These are phyloP conservation scores for Exophiala xenobiotica DNA, from an alignment of 2,329 filamentous ascomycete genomes.

Conservation along the genomic window DNA sequence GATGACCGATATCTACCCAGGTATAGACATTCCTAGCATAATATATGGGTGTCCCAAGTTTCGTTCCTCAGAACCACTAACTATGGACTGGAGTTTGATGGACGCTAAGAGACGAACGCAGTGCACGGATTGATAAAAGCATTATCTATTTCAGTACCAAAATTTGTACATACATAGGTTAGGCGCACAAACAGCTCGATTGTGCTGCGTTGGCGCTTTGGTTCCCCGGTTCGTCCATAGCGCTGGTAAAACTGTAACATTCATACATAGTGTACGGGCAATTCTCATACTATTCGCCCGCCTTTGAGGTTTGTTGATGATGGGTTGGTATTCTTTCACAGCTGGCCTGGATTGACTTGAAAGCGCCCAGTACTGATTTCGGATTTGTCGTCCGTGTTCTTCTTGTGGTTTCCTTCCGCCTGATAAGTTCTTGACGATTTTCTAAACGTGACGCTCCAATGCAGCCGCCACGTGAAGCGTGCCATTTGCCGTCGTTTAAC, in stretches of 20 bases:
- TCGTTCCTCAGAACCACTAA: too few relatives aligned
- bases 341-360: not conserved
- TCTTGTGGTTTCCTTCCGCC: too few relatives aligned
- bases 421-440: too few relatives aligned
- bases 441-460: conserved; percentile 24
- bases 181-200: not conserved
- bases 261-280: not conserved
- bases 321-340: not conserved
- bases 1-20: too few relatives aligned
- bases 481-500: too few relatives aligned
- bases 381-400: too few relatives aligned
- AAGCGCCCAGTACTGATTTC: not conserved
- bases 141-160: conserved; percentile 4
- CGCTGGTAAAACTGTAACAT: conserved; percentile 3
- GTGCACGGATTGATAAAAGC: too few relatives aligned
- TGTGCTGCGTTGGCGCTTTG: not conserved
- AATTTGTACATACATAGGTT: not conserved
- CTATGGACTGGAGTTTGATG: too few relatives aligned
- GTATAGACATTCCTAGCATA: too few relatives aligned
- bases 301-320: not conserved
- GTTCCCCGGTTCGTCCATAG: not conserved
- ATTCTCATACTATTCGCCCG: not conserved
- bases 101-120: too few relatives aligned
- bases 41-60: too few relatives aligned
- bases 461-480: conserved; percentile 28